These are phyloP conservation scores for Boechera retrofracta DNA, from an alignment of 345 rosid genomes.

Conservation along the genomic window DNA sequence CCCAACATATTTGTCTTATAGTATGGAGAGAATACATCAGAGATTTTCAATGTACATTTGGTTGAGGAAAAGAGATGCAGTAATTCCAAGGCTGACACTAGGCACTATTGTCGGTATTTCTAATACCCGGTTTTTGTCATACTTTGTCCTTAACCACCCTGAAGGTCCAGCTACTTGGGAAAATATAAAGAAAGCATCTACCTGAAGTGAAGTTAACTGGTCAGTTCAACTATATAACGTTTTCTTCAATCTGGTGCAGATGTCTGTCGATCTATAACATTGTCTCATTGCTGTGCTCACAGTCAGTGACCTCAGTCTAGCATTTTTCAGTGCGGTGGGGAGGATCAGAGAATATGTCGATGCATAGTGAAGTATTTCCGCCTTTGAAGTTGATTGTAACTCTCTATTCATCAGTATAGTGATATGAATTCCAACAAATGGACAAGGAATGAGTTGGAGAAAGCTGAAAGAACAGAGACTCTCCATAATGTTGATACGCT, in stretches of 20 bases:
- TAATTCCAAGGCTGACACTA: conserved; percentile 44
- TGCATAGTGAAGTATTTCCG: conserved; percentile 4
- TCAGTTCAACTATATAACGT: not conserved
- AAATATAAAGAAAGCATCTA: conserved; percentile 52
- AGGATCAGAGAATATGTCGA: conserved; percentile 11
- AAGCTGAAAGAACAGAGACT: conserved; percentile 25
- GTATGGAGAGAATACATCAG: conserved; percentile 55
- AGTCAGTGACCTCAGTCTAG: not conserved
- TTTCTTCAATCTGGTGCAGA: not conserved
- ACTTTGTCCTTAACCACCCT: conserved; percentile 60
- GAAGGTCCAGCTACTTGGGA: conserved; percentile 68
- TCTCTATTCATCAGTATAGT: conserved; percentile 4
- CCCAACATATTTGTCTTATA: conserved; percentile 62
- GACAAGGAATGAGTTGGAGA: conserved; percentile 11
- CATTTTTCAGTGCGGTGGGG: not conserved
- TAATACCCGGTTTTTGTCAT: conserved; percentile 46
- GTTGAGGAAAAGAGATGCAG: conserved; percentile 61
- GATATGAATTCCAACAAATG: not conserved
- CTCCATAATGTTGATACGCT: not conserved
- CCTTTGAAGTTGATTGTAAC: not conserved
- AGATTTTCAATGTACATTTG: conserved; percentile 71
- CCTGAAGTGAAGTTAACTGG: not conserved
- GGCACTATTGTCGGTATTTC: conserved; percentile 61
- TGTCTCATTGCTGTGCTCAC: not conserved
- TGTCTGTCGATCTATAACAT: not conserved